These are phyloP conservation scores for Pelargonium cotyledonis DNA, from an alignment of 441 rosid species.

Conservation along the genomic window DNA sequence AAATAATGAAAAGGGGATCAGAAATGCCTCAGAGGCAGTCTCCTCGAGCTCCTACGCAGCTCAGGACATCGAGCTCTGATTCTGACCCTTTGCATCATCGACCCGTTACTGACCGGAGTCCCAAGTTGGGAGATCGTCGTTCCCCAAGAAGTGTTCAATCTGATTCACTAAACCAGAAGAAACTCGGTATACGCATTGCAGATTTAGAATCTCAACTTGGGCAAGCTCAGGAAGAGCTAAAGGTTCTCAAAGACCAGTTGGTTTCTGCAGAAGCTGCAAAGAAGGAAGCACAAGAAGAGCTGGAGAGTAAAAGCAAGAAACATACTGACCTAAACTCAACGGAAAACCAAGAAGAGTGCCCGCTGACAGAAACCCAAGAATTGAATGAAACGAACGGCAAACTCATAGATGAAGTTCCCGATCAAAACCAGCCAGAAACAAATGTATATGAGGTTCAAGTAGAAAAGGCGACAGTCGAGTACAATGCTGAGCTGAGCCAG, in stretches of 20 bases:
- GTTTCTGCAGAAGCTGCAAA: slow-evolving; percentile 81
- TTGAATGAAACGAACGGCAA: slow-evolving; percentile 19
- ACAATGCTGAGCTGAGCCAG: slow-evolving; percentile 20
- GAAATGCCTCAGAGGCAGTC: slow-evolving; percentile 77
- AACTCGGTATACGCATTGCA: slow-evolving; percentile 75
- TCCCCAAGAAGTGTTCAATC: slow-evolving; percentile 65
- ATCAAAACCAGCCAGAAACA: slow-evolving; percentile 42
- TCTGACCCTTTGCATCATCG: slow-evolving; percentile 50
- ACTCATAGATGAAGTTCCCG: slow-evolving; percentile 30
- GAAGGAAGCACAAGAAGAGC: slow-evolving; percentile 61
- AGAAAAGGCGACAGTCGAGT: slow-evolving; percentile 35
- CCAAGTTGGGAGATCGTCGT: slow-evolving; percentile 63
- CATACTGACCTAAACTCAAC: slow-evolving; percentile 16
- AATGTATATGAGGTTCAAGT: slow-evolving; percentile 63
- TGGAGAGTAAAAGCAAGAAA: slow-evolving; percentile 49
- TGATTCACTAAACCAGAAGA: slow-evolving; percentile 61
- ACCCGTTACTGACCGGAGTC: slow-evolving; percentile 52
- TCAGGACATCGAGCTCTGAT: slow-evolving; percentile 55
- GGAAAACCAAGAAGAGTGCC: slow-evolving; percentile 17
- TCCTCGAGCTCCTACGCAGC: slow-evolving; percentile 46
- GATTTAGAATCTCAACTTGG: slow-evolving; percentile 86
- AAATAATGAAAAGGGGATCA: slow-evolving; percentile 39
- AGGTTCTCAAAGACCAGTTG: slow-evolving; percentile 68
- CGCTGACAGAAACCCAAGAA: slow-evolving; percentile 22
- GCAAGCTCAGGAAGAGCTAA: slow-evolving; percentile 86